phyloP scores from a whole-genome alignment of 257 asterid species.

The Solanum acaule region DNA sequence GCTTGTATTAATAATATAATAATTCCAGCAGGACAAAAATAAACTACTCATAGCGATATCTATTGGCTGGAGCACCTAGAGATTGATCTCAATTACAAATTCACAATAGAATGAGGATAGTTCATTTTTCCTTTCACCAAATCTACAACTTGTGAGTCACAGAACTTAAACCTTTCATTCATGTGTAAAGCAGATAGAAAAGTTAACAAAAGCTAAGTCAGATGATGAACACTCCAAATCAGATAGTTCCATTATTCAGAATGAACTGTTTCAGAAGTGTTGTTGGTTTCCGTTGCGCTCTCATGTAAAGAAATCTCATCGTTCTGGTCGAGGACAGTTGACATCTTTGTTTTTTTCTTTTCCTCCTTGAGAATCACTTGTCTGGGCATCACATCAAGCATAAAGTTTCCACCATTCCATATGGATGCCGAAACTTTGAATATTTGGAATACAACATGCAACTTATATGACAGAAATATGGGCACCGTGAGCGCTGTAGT shows the following conservation, averaged over 20 bases:
- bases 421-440: slow-evolving; percentile 81
- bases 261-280: slow-evolving; percentile 12
- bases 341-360: slow-evolving; percentile 63
- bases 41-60: neutral
- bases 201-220: neutral
- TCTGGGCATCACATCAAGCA: slow-evolving; percentile 94
- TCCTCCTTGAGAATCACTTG: slow-evolving; percentile 68
- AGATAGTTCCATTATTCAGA: slow-evolving; percentile 4
- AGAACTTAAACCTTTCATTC: neutral
- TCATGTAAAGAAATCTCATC: neutral
- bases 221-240: neutral
- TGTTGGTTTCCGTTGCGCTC: neutral
- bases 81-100: neutral
- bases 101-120: neutral
- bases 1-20: neutral
- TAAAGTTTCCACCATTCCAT: slow-evolving; percentile 93
- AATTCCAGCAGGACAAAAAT: neutral
- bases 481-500: slow-evolving; percentile 85
- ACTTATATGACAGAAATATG: slow-evolving; percentile 69
- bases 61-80: neutral
- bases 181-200: neutral
- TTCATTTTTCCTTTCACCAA: neutral
- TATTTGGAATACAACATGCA: slow-evolving; percentile 64
- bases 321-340: neutral
- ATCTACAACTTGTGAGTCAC: neutral